These are phyloP conservation scores for Kentomonas sorsogonicus DNA, from an alignment of 208 protist genomes.

Conservation along the genomic window DNA sequence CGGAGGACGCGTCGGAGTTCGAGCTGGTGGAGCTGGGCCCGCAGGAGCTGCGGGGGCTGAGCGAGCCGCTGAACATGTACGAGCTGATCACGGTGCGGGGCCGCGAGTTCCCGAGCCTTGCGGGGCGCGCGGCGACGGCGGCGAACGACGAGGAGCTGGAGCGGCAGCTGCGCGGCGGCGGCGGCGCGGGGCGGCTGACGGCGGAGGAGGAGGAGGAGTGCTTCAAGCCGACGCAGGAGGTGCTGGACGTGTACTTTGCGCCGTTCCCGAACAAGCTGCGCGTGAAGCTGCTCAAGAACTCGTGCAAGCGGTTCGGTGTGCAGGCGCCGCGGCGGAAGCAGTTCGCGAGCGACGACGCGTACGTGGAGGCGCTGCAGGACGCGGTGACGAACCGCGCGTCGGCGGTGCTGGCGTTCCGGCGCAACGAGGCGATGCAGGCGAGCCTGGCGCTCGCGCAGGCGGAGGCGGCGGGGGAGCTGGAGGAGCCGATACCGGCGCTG, in stretches of 20 bases:
- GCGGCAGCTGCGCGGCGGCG: neutral
- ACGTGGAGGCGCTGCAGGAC: slow-evolving; percentile 14
- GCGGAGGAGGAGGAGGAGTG: slow-evolving; percentile 2
- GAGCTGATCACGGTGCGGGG: slow-evolving; percentile 7
- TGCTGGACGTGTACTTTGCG: slow-evolving; percentile 28
- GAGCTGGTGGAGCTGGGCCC: slow-evolving; percentile 13
- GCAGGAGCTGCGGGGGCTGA: slow-evolving; percentile 15
- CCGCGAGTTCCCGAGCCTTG: slow-evolving; percentile 3
- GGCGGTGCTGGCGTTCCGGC: slow-evolving; percentile 23
- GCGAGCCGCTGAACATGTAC: slow-evolving; percentile 14
- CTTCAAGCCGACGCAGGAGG: slow-evolving; percentile 7
- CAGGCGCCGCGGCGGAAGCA: slow-evolving; percentile 4
- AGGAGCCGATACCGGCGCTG: neutral
- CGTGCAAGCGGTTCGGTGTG: slow-evolving; percentile 25
- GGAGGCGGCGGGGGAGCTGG: neutral
- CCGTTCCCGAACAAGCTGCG: slow-evolving; percentile 16
- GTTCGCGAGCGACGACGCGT: slow-evolving; percentile 17
- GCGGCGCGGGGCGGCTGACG: slow-evolving; percentile 1
- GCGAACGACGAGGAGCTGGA: neutral
- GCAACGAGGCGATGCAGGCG: neutral
- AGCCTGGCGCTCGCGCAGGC: neutral
- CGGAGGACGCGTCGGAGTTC: slow-evolving; percentile 6
- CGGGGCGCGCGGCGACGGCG: neutral
- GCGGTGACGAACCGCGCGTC: slow-evolving; percentile 19
- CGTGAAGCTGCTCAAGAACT: slow-evolving; percentile 20